phyloP scores from a whole-genome alignment of 1,139 yeast genomes.

The Eremothecium gossypii region DNA sequence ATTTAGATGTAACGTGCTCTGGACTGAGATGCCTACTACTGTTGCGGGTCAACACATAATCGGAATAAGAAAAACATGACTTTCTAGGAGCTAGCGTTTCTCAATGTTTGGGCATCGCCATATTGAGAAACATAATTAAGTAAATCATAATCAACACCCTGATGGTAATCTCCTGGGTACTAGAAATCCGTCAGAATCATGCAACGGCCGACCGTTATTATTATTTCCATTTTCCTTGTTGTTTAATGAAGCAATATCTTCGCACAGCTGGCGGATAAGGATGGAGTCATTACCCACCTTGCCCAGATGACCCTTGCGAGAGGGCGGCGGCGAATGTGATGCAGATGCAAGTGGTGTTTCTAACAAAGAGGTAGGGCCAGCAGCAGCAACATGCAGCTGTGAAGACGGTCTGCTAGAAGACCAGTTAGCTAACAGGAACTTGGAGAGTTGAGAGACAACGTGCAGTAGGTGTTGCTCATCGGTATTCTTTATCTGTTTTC shows the following conservation, averaged over 20 bases:
- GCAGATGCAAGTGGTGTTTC: slow-evolving; percentile 3
- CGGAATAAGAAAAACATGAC: neutral
- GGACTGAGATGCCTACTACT: too few relatives aligned
- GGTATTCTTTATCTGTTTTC: neutral
- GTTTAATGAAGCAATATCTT: slow-evolving; percentile 17
- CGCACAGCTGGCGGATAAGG: slow-evolving; percentile 26
- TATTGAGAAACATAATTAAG: neutral
- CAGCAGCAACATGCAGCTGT: neutral
- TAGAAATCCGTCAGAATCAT: slow-evolving; percentile 3
- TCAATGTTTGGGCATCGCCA: neutral
- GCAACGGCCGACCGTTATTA: neutral
- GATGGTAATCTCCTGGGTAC: slow-evolving; percentile 3
- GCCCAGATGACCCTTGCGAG: slow-evolving; percentile 7
- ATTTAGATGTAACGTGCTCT: too few relatives aligned
- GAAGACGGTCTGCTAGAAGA: slow-evolving; percentile 1
- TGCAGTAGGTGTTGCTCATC: neutral
- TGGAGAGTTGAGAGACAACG: slow-evolving; percentile 6
- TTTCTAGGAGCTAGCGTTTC: neutral
- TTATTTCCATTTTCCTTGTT: neutral
- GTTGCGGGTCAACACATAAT: too few relatives aligned
- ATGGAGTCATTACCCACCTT: slow-evolving; percentile 30
- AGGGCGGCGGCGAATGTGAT: slow-evolving; percentile 4
- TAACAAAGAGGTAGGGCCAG: neutral
- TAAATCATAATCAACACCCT: neutral
- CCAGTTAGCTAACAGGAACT: slow-evolving; percentile 20